Base-by-base conservation (phyloP, 768 basidiomycete genomes). In the Naematelia encephala region DNA sequence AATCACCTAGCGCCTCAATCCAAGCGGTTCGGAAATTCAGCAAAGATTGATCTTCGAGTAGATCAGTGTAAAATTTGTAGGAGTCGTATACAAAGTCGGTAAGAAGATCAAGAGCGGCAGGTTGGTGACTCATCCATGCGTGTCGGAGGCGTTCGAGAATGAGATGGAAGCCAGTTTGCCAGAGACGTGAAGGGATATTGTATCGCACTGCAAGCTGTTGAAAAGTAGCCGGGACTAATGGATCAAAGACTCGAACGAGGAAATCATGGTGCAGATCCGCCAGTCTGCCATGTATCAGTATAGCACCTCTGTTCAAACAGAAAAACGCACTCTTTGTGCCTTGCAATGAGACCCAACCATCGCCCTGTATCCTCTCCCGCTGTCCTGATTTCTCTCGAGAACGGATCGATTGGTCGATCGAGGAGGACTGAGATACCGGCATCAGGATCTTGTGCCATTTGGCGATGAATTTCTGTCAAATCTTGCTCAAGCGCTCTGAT, bases 1-100 rank as follows among this genome's bases (percentile, higher is more conserved):
- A 82, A 77, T 99, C 96, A 22, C 96, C 96, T 14, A 99, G 85
- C 2, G 93, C 91, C 75, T 99, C 96, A 52, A 98, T 84, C 96
- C 96, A 99, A 16, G 87, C 86, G 1, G 84, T 80, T 59, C 86
- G 85, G 80, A 91, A 96, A 5, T 79, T 75, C 1, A 75, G 78
- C 46, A 98, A 82, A 0, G 80, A 82, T 8, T 83, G 84, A 72
- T 96, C 88, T 70, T 97, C 94, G 51, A 91, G 80, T 1, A 98
- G 82, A 39, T 87, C 85, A 0, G 91, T 87, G 79, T 98, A 98
- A 69, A 93, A 94, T 0, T 86, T 86, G 78, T 98, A 99, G 0
- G 94, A 89, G 64, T 91, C 96, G 68, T 92, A 91, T 44, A 96
- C 90, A 66, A 92, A 93, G 62, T 92, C 92, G 70, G 91, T 89